These are phyloP conservation scores for Myriangium duriaei DNA, from an alignment of 2,329 filamentous ascomycete genomes.

Conservation along the genomic window DNA sequence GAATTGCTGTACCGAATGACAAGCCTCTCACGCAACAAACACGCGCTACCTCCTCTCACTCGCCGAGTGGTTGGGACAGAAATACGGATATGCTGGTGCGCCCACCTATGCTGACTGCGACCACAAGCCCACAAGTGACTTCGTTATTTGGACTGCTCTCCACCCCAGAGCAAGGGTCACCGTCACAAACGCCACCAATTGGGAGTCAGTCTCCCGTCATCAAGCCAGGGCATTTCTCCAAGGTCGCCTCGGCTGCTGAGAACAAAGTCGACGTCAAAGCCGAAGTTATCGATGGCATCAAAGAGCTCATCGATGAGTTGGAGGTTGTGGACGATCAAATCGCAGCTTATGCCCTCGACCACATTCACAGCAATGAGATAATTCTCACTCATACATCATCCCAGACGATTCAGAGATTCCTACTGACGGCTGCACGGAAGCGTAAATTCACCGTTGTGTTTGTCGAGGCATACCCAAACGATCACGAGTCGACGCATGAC, in stretches of 20 bases:
- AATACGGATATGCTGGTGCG: constrained; percentile 3
- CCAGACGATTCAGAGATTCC: constrained; percentile 75
- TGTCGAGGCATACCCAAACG: constrained; percentile 60
- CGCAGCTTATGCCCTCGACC: constrained; percentile 72
- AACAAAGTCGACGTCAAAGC: constrained; percentile 58
- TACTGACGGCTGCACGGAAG: constrained; percentile 76
- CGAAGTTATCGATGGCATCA: constrained; percentile 86
- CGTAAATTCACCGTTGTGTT: constrained; percentile 86
- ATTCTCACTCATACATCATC: constrained; percentile 83
- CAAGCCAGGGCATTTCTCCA: constrained; percentile 30
- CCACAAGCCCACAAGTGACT: constrained; percentile 42
- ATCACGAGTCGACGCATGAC: constrained; percentile 50
- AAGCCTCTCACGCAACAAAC: constrained; percentile 8
- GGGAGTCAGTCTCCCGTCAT: constrained; percentile 33
- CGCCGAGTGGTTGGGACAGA: constrained; percentile 1
- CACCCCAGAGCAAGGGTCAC: constrained; percentile 40
- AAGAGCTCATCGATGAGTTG: constrained; percentile 92
- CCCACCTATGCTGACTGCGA: constrained; percentile 3
- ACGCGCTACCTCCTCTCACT: background rate
- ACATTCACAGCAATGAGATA: constrained; percentile 87
- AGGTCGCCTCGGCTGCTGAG: constrained; percentile 20
- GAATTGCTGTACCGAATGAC: constrained; percentile 20
- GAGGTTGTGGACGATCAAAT: constrained; percentile 89
- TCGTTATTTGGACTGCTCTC: constrained; percentile 28
- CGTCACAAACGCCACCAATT: constrained; percentile 39